Evolutionary conservation across 1,284 basidiomycete genomes (phyloP).

Genomic region (Neotropicomus parvogracilis): DNA sequence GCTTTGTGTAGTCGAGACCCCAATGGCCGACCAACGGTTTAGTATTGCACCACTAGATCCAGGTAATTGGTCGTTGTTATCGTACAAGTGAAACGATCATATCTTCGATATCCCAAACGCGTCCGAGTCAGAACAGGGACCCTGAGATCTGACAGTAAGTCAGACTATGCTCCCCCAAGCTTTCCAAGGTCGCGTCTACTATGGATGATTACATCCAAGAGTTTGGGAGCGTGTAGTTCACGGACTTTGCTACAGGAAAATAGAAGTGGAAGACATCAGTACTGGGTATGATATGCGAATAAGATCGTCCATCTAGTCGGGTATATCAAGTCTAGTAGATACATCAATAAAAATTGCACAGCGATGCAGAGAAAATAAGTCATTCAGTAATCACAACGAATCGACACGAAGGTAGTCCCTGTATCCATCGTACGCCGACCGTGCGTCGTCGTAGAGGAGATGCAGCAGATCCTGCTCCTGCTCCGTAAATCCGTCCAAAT

Average conservation of each 20-base stretch:
- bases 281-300: not conserved
- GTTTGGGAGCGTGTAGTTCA: too few relatives aligned
- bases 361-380: not conserved
- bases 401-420: not conserved
- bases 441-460: constrained; percentile 14
- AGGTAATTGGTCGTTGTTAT: too few relatives aligned
- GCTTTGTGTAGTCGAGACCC: too few relatives aligned
- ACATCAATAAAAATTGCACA: not conserved
- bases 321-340: not conserved
- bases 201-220: too few relatives aligned
- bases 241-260: not conserved
- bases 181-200: too few relatives aligned
- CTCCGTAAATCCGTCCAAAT: not conserved
- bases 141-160: too few relatives aligned
- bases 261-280: not conserved
- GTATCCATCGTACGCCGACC: constrained; percentile 8
- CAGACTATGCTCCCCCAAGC: too few relatives aligned
- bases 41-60: too few relatives aligned
- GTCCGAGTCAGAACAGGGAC: too few relatives aligned
- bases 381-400: not conserved
- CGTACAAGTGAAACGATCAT: too few relatives aligned
- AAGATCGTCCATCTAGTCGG: not conserved
- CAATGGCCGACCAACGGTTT: too few relatives aligned
- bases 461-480: constrained; percentile 10
- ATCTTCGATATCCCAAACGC: too few relatives aligned